Evolutionary conservation across 192 early-diverging fungal species (phyloP).

Genomic region (Coemansia sp.): DNA sequence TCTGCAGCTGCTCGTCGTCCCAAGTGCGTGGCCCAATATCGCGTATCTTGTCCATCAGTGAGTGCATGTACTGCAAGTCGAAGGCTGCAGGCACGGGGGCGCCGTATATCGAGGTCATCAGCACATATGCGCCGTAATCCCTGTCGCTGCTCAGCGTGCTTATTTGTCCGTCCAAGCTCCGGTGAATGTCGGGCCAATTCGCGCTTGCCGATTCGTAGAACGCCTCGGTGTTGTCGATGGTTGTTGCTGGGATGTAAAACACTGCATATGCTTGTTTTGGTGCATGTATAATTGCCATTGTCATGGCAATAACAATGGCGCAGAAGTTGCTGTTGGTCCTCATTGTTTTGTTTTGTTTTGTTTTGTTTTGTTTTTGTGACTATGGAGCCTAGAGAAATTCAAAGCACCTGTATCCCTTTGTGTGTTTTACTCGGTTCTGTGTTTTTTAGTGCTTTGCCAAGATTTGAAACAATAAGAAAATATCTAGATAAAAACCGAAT

Average conservation of each 20-base stretch:
- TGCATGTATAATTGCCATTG: not conserved
- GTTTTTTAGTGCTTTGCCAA: too few species aligned
- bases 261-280: constrained; percentile 1
- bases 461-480: too few species aligned
- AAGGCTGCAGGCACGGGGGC: constrained; percentile 10
- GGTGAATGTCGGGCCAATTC: constrained; percentile 18
- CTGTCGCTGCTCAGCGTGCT: constrained; percentile 1
- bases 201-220: constrained; percentile 22
- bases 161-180: constrained; percentile 10
- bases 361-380: not conserved
- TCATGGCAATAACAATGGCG: not conserved
- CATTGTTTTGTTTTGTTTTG: not conserved
- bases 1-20: constrained; percentile 21
- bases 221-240: constrained; percentile 25
- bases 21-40: constrained; percentile 19
- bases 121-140: constrained; percentile 21
- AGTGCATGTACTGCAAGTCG: constrained; percentile 17
- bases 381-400: too few species aligned
- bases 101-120: constrained; percentile 21
- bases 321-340: not conserved
- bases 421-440: too few species aligned
- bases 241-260: constrained; percentile 26
- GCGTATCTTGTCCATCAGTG: constrained; percentile 20
- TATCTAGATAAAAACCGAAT: too few species aligned
- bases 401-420: too few species aligned